A percentile compares a stretch with the other conserved stretches of the same genome.
phyloP scores from a whole-genome alignment of 2,329 filamentous ascomycete genomes.

The Dothistroma pini region DNA sequence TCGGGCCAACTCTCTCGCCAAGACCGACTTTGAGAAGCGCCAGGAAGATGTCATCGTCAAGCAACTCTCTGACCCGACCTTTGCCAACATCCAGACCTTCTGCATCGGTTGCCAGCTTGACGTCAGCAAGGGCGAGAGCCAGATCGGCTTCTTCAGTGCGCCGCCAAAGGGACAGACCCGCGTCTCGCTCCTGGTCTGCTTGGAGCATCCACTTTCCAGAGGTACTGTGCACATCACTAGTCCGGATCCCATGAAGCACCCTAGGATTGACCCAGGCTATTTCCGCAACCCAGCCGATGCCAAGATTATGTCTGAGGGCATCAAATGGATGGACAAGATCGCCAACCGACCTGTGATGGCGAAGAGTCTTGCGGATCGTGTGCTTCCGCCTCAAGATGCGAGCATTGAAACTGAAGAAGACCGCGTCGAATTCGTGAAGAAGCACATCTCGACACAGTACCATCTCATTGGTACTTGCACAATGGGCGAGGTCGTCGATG shows the following conservation, averaged over 20 bases:
- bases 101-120: conserved; percentile 33
- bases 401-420: conserved; percentile 29
- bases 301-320: conserved; percentile 31
- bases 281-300: conserved; percentile 32
- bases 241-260: conserved; percentile 25
- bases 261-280: conserved; percentile 34
- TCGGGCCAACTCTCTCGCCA: conserved; percentile 33
- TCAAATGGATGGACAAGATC: conserved; percentile 44
- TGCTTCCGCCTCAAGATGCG: conserved; percentile 32
- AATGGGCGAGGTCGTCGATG: conserved; percentile 34
- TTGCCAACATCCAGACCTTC: conserved; percentile 39
- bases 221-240: conserved; percentile 33
- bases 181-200: conserved; percentile 29
- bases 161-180: conserved; percentile 34
- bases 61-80: conserved; percentile 33
- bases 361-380: conserved; percentile 38
- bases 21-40: conserved; percentile 36
- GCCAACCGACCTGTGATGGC: conserved; percentile 42
- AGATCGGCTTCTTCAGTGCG: conserved; percentile 32
- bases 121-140: conserved; percentile 28
- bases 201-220: conserved; percentile 30
- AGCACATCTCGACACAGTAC: conserved; percentile 36
- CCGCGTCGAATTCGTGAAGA: conserved; percentile 27
- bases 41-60: conserved; percentile 35
- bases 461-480: conserved; percentile 41